phyloP scores from a whole-genome alignment of 768 basidiomycete genomes.

The Pulveroboletus sp. region DNA sequence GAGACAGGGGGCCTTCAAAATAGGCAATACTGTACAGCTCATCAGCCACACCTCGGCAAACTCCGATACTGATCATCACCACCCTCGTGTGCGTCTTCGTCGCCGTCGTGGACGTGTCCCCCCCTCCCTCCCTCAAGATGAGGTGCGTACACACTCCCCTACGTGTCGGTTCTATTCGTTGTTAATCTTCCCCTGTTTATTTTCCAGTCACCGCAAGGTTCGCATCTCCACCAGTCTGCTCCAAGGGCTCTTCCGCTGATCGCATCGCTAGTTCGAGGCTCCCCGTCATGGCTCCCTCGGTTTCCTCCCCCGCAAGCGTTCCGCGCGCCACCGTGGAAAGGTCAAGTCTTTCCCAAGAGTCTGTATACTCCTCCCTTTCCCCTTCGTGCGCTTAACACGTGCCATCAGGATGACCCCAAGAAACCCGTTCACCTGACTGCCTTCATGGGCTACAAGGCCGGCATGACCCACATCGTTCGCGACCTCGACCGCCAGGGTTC shows the following conservation, averaged over 20 bases:
- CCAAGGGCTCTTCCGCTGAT: constrained; percentile 11
- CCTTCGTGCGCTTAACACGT: constrained; percentile 5
- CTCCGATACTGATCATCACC: constrained; percentile 13
- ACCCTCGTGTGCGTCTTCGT: background rate
- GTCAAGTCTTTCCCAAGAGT: constrained; percentile 99
- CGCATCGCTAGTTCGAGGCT: constrained; percentile 77
- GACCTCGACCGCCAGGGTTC: constrained; percentile 99
- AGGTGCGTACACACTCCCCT: constrained; percentile 41
- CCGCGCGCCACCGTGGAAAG: constrained; percentile 96
- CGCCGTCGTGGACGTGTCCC: constrained; percentile 18
- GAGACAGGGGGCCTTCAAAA: constrained; percentile 18
- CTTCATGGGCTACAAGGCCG: constrained; percentile 98
- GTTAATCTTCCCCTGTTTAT: background rate
- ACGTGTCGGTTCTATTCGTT: background rate
- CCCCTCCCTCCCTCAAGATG: constrained; percentile 47
- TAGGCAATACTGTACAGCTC: constrained; percentile 27
- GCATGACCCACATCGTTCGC: constrained; percentile 99
- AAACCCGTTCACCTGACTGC: constrained; percentile 99
- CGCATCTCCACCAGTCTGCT: constrained; percentile 21
- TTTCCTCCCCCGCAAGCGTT: constrained; percentile 94
- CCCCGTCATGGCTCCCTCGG: constrained; percentile 98
- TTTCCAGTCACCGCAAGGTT: constrained; percentile 83
- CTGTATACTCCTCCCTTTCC: constrained; percentile 18
- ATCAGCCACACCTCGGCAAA: constrained; percentile 30
- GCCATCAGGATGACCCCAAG: constrained; percentile 90